Conservation (phyloP, 2,329 filamentous ascomycete genomes). For the Phaeomoniella chlamydospora region DNA sequence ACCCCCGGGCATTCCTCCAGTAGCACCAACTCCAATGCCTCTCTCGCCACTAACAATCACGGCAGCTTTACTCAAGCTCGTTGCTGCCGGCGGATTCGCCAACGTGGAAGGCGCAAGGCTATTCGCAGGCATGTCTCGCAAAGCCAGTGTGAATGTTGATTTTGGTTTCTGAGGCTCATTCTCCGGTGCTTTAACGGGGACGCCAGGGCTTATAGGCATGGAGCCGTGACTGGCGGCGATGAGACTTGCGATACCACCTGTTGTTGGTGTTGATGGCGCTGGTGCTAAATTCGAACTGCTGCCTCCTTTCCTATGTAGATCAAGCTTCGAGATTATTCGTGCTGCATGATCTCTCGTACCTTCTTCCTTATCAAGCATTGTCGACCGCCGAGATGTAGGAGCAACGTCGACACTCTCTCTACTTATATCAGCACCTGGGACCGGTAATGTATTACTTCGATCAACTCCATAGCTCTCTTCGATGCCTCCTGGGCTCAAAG, state of each 20-base stretch:
- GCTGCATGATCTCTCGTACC: slow-evolving; percentile 71
- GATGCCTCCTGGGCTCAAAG: slow-evolving; percentile 34
- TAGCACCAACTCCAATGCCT: slow-evolving; percentile 47
- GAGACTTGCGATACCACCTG: slow-evolving; percentile 64
- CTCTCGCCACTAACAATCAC: slow-evolving; percentile 69
- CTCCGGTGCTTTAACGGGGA: slow-evolving; percentile 20
- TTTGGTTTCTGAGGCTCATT: slow-evolving; percentile 19
- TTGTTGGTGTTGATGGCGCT: slow-evolving; percentile 22
- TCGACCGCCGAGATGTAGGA: slow-evolving; percentile 30
- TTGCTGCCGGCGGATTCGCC: slow-evolving; percentile 68
- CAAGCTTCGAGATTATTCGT: slow-evolving; percentile 83
- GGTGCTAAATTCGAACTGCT: slow-evolving; percentile 35
- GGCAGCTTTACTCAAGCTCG: slow-evolving; percentile 73
- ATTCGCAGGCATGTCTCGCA: slow-evolving; percentile 36
- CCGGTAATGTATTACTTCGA: slow-evolving; percentile 47
- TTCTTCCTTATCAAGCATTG: slow-evolving; percentile 44
- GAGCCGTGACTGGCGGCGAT: slow-evolving; percentile 74
- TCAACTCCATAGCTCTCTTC: slow-evolving; percentile 45
- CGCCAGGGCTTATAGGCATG: slow-evolving; percentile 47
- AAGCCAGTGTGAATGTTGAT: slow-evolving; percentile 14
- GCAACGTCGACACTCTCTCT: slow-evolving; percentile 62
- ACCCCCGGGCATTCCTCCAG: slow-evolving; percentile 64
- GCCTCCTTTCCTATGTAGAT: slow-evolving; percentile 64
- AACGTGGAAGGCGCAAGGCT: slow-evolving; percentile 70
- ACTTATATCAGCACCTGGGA: slow-evolving; percentile 47